Conservation (phyloP, 2,329 filamentous ascomycete species). For the Fusarium lateritium region DNA sequence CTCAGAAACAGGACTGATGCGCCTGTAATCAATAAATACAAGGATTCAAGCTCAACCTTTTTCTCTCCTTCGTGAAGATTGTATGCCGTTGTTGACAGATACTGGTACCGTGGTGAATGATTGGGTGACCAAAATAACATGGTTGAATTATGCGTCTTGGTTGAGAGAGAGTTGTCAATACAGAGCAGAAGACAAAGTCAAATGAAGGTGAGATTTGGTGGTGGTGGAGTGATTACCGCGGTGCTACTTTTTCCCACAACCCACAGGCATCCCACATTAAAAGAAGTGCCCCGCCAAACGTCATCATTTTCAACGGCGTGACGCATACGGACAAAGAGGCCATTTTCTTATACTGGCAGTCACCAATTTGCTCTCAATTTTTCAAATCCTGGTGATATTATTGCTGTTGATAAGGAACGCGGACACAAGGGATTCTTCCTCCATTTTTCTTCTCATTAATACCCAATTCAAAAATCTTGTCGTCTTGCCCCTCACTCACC, state of each 20-base stretch:
- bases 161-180: background rate
- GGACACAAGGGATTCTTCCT: background rate
- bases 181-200: background rate
- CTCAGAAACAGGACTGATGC: conserved; percentile 3
- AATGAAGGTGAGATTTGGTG: background rate
- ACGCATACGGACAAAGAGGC: conserved; percentile 35
- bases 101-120: background rate
- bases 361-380: background rate
- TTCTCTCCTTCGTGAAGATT: background rate
- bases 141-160: background rate
- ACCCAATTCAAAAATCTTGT: background rate
- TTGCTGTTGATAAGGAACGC: background rate
- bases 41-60: conserved; percentile 31
- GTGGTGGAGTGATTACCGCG: background rate
- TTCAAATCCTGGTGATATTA: background rate
- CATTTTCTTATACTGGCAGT: conserved; percentile 1
- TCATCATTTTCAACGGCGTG: conserved; percentile 43
- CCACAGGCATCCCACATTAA: background rate
- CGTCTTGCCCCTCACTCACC: conserved; percentile 29
- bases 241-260: conserved; percentile 19
- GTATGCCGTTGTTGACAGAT: background rate
- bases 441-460: background rate
- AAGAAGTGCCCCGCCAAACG: conserved; percentile 43
- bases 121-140: background rate
- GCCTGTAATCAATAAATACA: conserved; percentile 41